Percentiles rank a stretch among this genome's conserved stretches.
Conservation (phyloP, 1,139 yeast species). For the Protomyces macrosporus region DNA sequence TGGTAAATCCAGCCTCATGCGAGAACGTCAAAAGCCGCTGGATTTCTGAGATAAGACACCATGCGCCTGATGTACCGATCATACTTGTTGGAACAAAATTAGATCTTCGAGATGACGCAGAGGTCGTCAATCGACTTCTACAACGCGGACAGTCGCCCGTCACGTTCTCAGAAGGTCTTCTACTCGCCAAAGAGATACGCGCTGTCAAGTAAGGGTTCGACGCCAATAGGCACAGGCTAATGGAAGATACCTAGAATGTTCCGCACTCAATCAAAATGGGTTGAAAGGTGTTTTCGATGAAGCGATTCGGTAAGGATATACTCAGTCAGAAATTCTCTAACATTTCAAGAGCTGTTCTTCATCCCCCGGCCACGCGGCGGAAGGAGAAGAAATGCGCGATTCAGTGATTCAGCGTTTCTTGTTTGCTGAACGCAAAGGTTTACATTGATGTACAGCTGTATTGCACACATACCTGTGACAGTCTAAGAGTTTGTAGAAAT, state of each 20-base stretch:
- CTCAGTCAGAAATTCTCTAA: background rate
- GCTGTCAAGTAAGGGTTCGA: constrained; percentile 48
- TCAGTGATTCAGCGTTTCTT: background rate
- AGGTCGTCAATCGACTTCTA: constrained; percentile 63
- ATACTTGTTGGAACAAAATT: constrained; percentile 79
- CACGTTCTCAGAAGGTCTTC: constrained; percentile 56
- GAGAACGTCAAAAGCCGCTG: constrained; percentile 59
- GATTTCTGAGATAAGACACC: constrained; percentile 86
- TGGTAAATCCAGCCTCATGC: constrained; percentile 75
- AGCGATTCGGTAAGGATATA: constrained; percentile 58
- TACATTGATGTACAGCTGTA: no score
- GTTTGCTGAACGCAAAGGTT: no score
- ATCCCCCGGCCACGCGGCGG: constrained; percentile 33
- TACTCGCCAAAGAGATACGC: constrained; percentile 65
- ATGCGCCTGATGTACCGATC: constrained; percentile 73
- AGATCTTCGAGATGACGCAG: constrained; percentile 78
- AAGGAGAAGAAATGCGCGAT: constrained; percentile 40
- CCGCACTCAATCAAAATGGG: constrained; percentile 88
- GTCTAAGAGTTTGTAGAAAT: no score
- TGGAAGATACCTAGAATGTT: constrained; percentile 65
- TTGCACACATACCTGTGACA: no score
- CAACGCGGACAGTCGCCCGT: constrained; percentile 62
- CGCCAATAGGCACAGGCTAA: background rate
- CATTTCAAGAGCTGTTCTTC: constrained; percentile 16
- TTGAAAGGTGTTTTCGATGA: constrained; percentile 63